phyloP scores from a whole-genome alignment of 306 rosid genomes.

The Ochetophila trinervis region DNA sequence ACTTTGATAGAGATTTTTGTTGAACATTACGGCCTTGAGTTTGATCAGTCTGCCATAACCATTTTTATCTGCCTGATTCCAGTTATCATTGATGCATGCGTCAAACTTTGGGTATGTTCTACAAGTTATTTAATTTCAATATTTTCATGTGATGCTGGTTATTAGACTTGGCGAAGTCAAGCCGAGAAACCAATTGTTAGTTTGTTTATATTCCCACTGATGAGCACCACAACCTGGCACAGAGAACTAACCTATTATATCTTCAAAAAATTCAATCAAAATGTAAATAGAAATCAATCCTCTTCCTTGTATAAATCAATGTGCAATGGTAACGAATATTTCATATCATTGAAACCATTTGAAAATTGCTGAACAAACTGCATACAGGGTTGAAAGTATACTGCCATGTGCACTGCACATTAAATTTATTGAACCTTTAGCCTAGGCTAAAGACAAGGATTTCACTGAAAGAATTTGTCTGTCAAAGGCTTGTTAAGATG shows the following conservation, averaged over 20 bases:
- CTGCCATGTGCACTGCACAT: too few species aligned
- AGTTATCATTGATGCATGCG: conserved; percentile 78
- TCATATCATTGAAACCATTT: too few species aligned
- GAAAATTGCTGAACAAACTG: too few species aligned
- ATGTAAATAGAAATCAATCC: background rate
- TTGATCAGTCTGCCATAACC: conserved; percentile 70
- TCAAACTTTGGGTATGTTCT: conserved; percentile 87
- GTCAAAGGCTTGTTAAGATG: too few species aligned
- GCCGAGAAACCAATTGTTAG: background rate
- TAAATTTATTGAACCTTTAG: too few species aligned
- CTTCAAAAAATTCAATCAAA: background rate
- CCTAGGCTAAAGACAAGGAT: too few species aligned
- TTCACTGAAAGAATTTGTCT: too few species aligned
- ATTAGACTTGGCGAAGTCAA: background rate
- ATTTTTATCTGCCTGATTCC: conserved; percentile 80
- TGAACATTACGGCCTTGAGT: conserved; percentile 85
- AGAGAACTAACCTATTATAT: too few species aligned
- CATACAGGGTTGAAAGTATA: too few species aligned
- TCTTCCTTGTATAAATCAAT: too few species aligned
- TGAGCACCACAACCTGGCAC: background rate
- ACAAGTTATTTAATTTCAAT: background rate
- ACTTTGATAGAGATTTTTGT: conserved; percentile 73
- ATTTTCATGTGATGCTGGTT: background rate
- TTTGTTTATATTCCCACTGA: background rate
- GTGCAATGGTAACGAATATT: too few species aligned